phyloP scores from a whole-genome alignment of 1,139 yeast species.

The Casaregolazyma suthepensis region DNA sequence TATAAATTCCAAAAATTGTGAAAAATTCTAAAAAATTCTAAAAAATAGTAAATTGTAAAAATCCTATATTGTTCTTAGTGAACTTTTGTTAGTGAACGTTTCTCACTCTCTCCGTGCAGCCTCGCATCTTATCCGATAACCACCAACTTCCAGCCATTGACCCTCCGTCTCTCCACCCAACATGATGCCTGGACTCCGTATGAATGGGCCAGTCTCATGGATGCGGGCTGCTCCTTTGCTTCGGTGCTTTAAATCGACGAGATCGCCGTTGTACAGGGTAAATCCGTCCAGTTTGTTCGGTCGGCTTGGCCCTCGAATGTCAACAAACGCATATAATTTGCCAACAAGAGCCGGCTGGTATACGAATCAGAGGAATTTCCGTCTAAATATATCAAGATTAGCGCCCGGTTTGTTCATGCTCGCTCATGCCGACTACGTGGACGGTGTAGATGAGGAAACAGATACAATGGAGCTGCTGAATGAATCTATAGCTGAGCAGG shows the following conservation, averaged over 20 bases:
- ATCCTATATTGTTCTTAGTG: no score
- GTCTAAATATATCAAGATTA: neutral
- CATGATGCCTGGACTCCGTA: neutral
- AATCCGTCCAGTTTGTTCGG: neutral
- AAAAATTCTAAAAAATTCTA: no score
- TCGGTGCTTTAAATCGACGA: neutral
- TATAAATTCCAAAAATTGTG: no score
- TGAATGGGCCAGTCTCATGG: neutral
- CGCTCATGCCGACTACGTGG: slow-evolving; percentile 6
- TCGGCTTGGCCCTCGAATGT: neutral
- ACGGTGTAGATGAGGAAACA: slow-evolving; percentile 5
- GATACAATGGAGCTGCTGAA: slow-evolving; percentile 3
- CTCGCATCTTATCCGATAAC: neutral
- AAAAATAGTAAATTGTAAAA: no score
- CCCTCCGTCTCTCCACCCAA: neutral
- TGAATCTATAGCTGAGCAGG: slow-evolving; percentile 1
- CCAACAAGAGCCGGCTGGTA: neutral
- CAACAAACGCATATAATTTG: neutral
- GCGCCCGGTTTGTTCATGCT: slow-evolving; percentile 1
- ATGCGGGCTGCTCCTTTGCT: neutral
- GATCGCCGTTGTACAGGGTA: neutral
- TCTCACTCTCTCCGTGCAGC: neutral
- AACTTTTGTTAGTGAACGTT: no score
- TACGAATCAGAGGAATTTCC: neutral
- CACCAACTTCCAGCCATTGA: neutral